Percentiles rank a stretch among this genome's conserved stretches.
Conservation (phyloP, 345 rosid species). For the Rhizophora apiculata region DNA sequence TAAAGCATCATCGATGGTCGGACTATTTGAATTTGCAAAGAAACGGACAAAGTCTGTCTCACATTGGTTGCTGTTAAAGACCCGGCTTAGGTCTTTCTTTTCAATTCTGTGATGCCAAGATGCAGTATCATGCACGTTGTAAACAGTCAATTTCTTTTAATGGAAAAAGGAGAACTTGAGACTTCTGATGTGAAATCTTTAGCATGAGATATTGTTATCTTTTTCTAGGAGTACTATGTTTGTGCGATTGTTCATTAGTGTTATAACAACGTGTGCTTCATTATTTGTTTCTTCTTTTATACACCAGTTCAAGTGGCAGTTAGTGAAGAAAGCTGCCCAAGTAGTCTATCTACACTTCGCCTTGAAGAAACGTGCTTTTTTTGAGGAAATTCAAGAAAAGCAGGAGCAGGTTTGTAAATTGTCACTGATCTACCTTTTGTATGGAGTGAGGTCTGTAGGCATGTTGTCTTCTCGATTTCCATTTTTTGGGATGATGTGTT, state of each 20-base stretch:
- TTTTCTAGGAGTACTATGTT: no score
- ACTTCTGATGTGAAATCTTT: no score
- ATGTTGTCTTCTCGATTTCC: neutral
- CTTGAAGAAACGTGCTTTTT: constrained; percentile 80
- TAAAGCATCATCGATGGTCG: no score
- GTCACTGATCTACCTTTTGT: no score
- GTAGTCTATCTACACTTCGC: constrained; percentile 88
- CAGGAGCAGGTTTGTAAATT: constrained; percentile 81
- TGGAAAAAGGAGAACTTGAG: no score
- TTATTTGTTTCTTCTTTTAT: neutral
- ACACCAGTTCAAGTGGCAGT: constrained; percentile 83
- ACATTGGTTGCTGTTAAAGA: no score
- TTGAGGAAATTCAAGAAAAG: constrained; percentile 97
- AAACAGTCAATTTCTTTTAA: neutral
- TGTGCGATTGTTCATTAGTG: neutral
- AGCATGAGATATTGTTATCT: no score
- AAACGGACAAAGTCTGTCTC: no score
- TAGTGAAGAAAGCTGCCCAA: constrained; percentile 84
- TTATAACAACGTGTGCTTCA: neutral
- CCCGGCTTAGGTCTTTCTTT: no score
- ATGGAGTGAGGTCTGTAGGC: neutral
- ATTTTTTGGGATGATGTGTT: constrained; percentile 4
- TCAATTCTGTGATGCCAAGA: no score
- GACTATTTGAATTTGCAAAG: no score
- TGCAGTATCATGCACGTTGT: no score